Base-by-base conservation (phyloP, 2,329 filamentous ascomycete species). In the Rosellinia necatrix region DNA sequence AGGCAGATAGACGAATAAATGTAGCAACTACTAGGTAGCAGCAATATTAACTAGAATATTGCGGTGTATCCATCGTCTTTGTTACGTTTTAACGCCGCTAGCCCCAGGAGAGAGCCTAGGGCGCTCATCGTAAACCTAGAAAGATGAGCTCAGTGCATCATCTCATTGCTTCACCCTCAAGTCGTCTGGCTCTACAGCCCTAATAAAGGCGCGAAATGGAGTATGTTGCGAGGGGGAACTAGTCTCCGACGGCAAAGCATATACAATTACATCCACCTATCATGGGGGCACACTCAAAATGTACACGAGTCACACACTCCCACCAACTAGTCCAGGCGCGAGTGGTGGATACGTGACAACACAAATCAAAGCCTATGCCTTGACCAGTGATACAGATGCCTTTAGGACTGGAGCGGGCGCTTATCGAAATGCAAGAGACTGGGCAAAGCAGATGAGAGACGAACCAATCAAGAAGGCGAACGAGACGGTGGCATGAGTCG, bases 191-290 rank as follows among this genome's bases (percentile, higher is more conserved):
- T n/a, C n/a, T n/a, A n/a, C n/a, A n/a, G n/a, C n/a, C n/a, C n/a
- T n/a, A n/a, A n/a, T n/a, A n/a, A n/a, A n/a, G n/a, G n/a, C n/a
- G n/a, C n/a, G n/a, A n/a, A n/a, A n/a, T n/a, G n/a, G n/a, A n/a
- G n/a, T n/a, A n/a, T n/a, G n/a, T n/a, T n/a, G 55, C 34, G 43
- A 64, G 56, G 50, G 52, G 5, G 60, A 68, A 30, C 2, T 7
- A 8, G 29, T 34, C 17, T 15, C 29, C 15, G 42, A 52, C 17
- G 40, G 46, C 25, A 55, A 44, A 1, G 53, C 58, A 24, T 58
- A 55, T 34, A 49, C 53, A 2, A 24, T 58, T 13, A 52, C 40
- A 7, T 54, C 42, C n/a, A 58, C 46, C 2, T 60, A 60, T 42
- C 15, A 52, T 13, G 34, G 2, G 5, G 38, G 35, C 19, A 10